A percentile compares a stretch with the other conserved stretches of the same genome.
phyloP scores from a whole-genome alignment of 2,329 filamentous ascomycete genomes.

The Huntiella moniliformis region DNA sequence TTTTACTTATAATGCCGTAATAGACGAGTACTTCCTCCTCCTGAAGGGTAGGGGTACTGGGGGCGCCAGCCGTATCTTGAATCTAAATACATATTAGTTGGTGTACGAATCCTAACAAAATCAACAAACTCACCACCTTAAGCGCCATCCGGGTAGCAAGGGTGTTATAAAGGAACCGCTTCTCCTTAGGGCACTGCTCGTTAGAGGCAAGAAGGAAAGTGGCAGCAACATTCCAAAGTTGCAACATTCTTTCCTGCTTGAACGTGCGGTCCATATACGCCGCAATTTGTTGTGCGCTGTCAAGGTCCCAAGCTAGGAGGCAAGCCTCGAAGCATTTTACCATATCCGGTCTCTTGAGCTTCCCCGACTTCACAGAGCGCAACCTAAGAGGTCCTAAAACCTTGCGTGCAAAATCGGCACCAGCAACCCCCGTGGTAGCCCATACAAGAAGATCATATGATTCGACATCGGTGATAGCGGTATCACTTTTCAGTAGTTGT shows the following conservation, averaged over 20 bases:
- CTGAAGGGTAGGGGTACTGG: slow-evolving; percentile 11
- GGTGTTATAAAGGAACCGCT: slow-evolving; percentile 32
- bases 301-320: slow-evolving; percentile 30
- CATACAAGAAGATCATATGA: slow-evolving; percentile 36
- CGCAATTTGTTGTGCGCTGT: slow-evolving; percentile 26
- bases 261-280: slow-evolving; percentile 33
- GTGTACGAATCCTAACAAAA: background rate
- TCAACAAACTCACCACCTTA: slow-evolving; percentile 5
- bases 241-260: slow-evolving; percentile 26
- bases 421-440: slow-evolving; percentile 24
- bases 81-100: slow-evolving; percentile 1
- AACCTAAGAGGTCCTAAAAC: slow-evolving; percentile 31
- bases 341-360: slow-evolving; percentile 31
- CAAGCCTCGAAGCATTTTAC: slow-evolving; percentile 32
- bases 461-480: slow-evolving; percentile 29
- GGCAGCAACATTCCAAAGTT: slow-evolving; percentile 37
- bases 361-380: slow-evolving; percentile 24
- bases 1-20: slow-evolving; percentile 27
- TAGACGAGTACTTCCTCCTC: slow-evolving; percentile 33
- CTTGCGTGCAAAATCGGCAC: slow-evolving; percentile 24
- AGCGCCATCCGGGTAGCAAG: slow-evolving; percentile 20
- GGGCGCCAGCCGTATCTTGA: slow-evolving; percentile 5
- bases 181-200: slow-evolving; percentile 27
- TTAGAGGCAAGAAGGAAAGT: slow-evolving; percentile 33
- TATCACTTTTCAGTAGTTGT: slow-evolving; percentile 23